These are phyloP conservation scores for Lactarius psammicola DNA, from an alignment of 768 basidiomycete species.

Conservation along the genomic window DNA sequence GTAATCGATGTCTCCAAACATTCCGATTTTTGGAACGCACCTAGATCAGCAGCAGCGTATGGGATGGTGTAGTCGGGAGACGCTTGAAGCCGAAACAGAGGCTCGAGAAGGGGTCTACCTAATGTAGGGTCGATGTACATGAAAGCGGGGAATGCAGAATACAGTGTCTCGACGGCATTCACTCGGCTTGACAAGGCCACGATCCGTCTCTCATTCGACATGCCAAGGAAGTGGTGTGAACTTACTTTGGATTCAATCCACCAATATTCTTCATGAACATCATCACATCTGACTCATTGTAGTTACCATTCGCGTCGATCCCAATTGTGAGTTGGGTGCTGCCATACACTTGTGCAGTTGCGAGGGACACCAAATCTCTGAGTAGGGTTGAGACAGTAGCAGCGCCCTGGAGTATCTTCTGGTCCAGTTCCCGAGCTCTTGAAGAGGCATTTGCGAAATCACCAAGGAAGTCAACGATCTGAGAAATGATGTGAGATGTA, in stretches of 20 bases:
- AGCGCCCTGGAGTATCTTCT: slow-evolving; percentile 47
- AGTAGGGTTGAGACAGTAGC: slow-evolving; percentile 49
- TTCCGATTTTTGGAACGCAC: slow-evolving; percentile 3
- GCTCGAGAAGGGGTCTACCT: slow-evolving; percentile 35
- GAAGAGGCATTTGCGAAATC: slow-evolving; percentile 46
- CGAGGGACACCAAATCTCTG: slow-evolving; percentile 50
- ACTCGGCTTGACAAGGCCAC: slow-evolving; percentile 28
- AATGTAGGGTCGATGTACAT: slow-evolving; percentile 54
- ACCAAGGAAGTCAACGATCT: slow-evolving; percentile 45
- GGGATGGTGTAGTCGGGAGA: slow-evolving; percentile 21
- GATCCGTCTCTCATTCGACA: neutral
- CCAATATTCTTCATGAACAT: slow-evolving; percentile 47
- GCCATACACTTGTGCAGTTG: slow-evolving; percentile 52
- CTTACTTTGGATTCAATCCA: slow-evolving; percentile 38
- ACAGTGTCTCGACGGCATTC: slow-evolving; percentile 56
- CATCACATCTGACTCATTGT: slow-evolving; percentile 50
- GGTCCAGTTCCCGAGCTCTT: slow-evolving; percentile 48
- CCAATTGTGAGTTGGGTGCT: slow-evolving; percentile 58
- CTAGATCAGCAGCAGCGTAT: slow-evolving; percentile 30
- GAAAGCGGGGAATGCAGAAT: slow-evolving; percentile 49
- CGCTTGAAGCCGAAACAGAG: slow-evolving; percentile 29
- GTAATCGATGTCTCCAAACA: neutral
- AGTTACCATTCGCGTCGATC: slow-evolving; percentile 45
- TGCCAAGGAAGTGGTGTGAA: neutral
- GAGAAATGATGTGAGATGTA: neutral